A percentile compares a stretch with the other conserved stretches of the same genome.
Evolutionary conservation across 1,284 basidiomycete genomes (phyloP).

Genomic region (Schizophyllum amplum): DNA sequence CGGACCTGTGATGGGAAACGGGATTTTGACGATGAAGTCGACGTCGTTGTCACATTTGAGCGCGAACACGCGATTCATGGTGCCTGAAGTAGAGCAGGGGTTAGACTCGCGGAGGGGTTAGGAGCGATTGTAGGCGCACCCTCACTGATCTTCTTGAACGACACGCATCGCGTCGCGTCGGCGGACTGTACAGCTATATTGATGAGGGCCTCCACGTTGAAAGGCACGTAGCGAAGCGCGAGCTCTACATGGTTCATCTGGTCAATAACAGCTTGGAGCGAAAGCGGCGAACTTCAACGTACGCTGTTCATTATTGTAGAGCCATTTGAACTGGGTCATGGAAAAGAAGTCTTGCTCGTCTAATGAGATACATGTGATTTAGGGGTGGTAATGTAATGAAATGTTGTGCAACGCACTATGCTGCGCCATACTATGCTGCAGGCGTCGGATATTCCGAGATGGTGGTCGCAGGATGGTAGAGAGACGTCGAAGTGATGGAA

Average conservation of each 20-base stretch:
- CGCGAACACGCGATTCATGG: slow-evolving; percentile 23
- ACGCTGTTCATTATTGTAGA: no score
- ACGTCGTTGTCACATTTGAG: slow-evolving; percentile 22
- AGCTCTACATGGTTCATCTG: not conserved
- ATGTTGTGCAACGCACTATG: no score
- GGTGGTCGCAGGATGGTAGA: no score
- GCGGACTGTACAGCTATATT: slow-evolving; percentile 12
- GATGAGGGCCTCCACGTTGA: slow-evolving; percentile 3
- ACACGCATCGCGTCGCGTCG: slow-evolving; percentile 10
- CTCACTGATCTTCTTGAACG: slow-evolving; percentile 12
- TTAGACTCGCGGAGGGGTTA: not conserved
- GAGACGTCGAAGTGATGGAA: no score
- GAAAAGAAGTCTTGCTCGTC: no score
- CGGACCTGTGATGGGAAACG: slow-evolving; percentile 19
- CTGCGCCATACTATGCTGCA: no score
- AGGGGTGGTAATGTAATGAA: no score
- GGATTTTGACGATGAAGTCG: slow-evolving; percentile 19
- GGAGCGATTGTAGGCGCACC: slow-evolving; percentile 3
- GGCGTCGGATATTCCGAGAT: no score
- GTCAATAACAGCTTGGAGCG: no score
- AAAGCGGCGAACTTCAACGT: no score
- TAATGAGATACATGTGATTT: no score
- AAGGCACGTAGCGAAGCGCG: not conserved
- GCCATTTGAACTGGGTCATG: no score
- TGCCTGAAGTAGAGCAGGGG: slow-evolving; percentile 6